These are phyloP conservation scores for Xylaria sp. DNA, from an alignment of 2,329 filamentous ascomycete species.

Conservation along the genomic window DNA sequence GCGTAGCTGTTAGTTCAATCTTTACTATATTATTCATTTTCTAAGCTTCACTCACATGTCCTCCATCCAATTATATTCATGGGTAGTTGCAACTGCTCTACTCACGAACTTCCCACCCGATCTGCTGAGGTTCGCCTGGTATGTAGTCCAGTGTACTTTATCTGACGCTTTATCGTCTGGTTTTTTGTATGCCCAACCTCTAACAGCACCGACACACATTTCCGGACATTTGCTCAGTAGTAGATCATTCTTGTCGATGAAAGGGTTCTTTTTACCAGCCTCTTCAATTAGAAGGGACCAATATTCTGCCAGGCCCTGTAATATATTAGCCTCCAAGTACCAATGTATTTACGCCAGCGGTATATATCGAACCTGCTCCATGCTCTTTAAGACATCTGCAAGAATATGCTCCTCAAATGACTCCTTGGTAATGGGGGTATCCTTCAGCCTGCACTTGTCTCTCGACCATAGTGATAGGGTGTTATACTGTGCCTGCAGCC, in stretches of 20 bases:
- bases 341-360: not conserved
- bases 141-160: constrained; percentile 25
- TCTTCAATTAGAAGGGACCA: not conserved
- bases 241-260: not conserved
- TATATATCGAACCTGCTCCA: constrained; percentile 14
- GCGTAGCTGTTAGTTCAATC: not conserved
- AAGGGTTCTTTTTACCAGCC: constrained; percentile 10
- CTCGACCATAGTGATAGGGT: constrained; percentile 30
- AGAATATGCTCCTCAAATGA: constrained; percentile 15
- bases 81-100: not conserved
- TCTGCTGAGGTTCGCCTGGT: constrained; percentile 30
- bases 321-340: not conserved
- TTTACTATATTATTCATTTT: too few relatives aligned
- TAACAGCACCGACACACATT: constrained; percentile 6
- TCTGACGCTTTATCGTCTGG: constrained; percentile 19
- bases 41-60: not conserved
- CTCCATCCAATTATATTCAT: constrained; percentile 10
- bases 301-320: not conserved
- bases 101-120: constrained; percentile 23
- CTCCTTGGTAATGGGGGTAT: not conserved
- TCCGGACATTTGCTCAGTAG: constrained; percentile 1
- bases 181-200: constrained; percentile 22
- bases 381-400: not conserved
- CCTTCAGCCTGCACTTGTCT: constrained; percentile 12
- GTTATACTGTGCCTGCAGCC: constrained; percentile 32